These are phyloP conservation scores for Carpinus fangiana DNA, from an alignment of 306 rosid genomes.

Conservation along the genomic window DNA sequence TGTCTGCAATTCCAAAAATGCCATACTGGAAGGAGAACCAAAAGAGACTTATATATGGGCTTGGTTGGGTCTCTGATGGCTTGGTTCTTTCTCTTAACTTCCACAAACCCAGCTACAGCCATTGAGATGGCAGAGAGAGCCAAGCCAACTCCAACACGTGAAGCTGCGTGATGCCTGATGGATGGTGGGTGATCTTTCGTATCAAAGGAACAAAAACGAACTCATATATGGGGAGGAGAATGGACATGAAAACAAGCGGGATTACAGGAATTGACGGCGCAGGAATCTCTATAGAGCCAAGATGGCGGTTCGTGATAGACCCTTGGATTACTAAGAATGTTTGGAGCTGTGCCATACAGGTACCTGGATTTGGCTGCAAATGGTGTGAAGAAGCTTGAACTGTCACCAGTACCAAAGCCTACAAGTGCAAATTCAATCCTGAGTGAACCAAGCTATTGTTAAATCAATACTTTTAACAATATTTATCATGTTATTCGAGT, in stretches of 20 bases:
- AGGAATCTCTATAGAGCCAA: slow-evolving; percentile 61
- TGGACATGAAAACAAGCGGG: slow-evolving; percentile 61
- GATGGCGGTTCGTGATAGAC: slow-evolving; percentile 46
- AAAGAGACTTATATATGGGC: slow-evolving; percentile 58
- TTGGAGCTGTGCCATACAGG: slow-evolving; percentile 39
- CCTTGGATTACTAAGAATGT: slow-evolving; percentile 89
- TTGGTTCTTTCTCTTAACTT: slow-evolving; percentile 60
- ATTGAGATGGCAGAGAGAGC: slow-evolving; percentile 69
- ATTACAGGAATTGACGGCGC: slow-evolving; percentile 76
- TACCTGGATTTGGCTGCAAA: slow-evolving; percentile 3
- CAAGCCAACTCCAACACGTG: slow-evolving; percentile 84
- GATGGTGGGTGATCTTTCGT: slow-evolving; percentile 66
- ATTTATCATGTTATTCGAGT: too few species aligned
- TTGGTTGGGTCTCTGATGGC: slow-evolving; percentile 15
- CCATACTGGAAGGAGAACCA: slow-evolving; percentile 83
- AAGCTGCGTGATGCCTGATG: slow-evolving; percentile 78
- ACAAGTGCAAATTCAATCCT: too few species aligned
- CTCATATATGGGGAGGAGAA: slow-evolving; percentile 72
- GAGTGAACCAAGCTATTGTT: too few species aligned
- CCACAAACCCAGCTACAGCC: slow-evolving; percentile 67
- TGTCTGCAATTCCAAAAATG: slow-evolving; percentile 79
- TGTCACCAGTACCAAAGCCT: too few species aligned
- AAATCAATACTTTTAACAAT: too few species aligned
- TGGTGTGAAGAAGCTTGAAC: too few species aligned
- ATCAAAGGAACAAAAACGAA: slow-evolving; percentile 71